Evolutionary conservation across 2,329 filamentous ascomycete genomes (phyloP), one percentile per base, ranked within the genome.

Genomic region (Penicillium sp.): DNA sequence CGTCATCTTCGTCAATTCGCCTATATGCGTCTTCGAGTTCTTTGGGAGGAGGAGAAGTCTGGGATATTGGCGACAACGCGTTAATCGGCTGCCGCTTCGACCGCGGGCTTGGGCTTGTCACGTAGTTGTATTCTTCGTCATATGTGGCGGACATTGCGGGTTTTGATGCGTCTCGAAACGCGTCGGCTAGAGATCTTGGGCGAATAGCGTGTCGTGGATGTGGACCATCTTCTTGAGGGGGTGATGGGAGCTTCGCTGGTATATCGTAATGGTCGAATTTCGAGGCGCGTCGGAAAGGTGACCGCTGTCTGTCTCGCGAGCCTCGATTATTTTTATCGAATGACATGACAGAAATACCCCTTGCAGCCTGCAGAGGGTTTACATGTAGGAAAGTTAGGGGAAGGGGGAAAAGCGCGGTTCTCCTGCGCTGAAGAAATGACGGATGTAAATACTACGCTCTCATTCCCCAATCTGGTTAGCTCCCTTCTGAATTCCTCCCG

Each of bases 21-120:
- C 61, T 61, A 52, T 74, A 74, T 5, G 62, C 58, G 41, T 74
- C 70, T 10, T 58, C 58, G 8, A 70, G 52, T 43, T 69, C 72
- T 26, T 60, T 60, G 15, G 69, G 70, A 2, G 71, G 69, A 37
- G 67, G 71, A 4, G 67, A 66, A 17, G 57, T 53, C 34, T 62
- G 57, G 10, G 59, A 68, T 13, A 63, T 58, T 2, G 69, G 67
- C 10, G 67, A 71, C 21, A 56, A 57, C 26, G 52, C 48, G 49
- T 57, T 53, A 35, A 56, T 43, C 8, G 53, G 57, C 21, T 60
- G 59, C 28, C 59, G 62, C 44, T 58, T 58, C 41, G 52, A 60
- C 28, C 53, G 62, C 33, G 67, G 64, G 56, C 68, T 71, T 37
- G 65, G 61, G 39, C 60, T 64, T 19, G 52, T 57, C 29, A 53